phyloP scores from a whole-genome alignment of 106 monocot species.

The Posidonia australis region DNA sequence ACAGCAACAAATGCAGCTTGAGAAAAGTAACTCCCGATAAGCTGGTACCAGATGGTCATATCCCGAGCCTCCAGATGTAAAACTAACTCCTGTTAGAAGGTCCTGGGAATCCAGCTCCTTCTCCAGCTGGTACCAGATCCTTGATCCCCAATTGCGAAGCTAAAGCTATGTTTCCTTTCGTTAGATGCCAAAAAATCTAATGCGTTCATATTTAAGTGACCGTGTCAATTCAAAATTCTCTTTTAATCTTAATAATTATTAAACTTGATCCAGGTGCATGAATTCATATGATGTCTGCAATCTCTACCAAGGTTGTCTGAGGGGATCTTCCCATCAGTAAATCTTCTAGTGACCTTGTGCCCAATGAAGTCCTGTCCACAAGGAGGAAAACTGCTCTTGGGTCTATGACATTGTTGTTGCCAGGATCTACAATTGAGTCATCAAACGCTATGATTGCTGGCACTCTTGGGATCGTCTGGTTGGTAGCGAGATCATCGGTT shows the following conservation, averaged over 20 bases:
- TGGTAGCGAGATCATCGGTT: no score
- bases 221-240: no score
- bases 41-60: no score
- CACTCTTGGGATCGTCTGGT: background rate
- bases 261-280: background rate
- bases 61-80: conserved; percentile 18
- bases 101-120: conserved; percentile 6
- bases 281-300: background rate
- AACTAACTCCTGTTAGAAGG: conserved; percentile 24
- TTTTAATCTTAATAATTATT: background rate
- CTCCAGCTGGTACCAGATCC: conserved; percentile 8
- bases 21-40: no score
- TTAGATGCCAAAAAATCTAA: no score
- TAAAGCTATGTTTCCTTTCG: no score
- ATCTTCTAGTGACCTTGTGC: conserved; percentile 7
- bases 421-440: conserved; percentile 15
- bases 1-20: no score
- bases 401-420: conserved; percentile 11
- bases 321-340: conserved; percentile 12
- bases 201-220: no score
- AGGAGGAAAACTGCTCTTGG: conserved; percentile 15
- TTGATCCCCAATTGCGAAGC: conserved; percentile 15
- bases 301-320: conserved; percentile 12
- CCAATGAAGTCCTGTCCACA: conserved; percentile 15
- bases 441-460: conserved; percentile 15